phyloP scores from a whole-genome alignment of 805 yeast genomes.

The Saccharomycopsis selenospora region DNA sequence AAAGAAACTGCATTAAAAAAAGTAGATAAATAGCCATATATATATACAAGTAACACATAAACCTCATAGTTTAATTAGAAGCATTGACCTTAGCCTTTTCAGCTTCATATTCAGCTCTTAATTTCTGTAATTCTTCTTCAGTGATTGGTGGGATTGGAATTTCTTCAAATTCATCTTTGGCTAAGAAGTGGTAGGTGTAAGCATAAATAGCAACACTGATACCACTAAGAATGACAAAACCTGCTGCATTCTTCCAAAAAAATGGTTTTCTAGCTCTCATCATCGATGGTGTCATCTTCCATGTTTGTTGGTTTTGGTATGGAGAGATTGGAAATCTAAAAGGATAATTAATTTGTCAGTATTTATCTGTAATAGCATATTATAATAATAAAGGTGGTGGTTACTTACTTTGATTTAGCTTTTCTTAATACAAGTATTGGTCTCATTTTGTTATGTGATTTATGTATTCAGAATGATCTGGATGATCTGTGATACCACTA shows the following conservation, averaged over 20 bases:
- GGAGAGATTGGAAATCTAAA: conserved; percentile 28
- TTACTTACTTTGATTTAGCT: too few relatives aligned
- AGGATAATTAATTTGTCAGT: too few relatives aligned
- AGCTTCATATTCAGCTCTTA: conserved; percentile 65
- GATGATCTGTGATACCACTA: too few relatives aligned
- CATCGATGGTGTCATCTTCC: conserved; percentile 90
- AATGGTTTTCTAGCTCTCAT: conserved; percentile 84
- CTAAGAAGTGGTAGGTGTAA: conserved; percentile 58
- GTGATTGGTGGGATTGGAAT: conserved; percentile 91
- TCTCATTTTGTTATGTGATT: too few relatives aligned
- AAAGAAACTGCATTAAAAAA: too few relatives aligned
- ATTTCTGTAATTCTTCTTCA: conserved; percentile 63
- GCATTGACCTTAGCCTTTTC: conserved; percentile 27
- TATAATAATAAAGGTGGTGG: too few relatives aligned
- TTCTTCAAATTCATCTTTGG: conserved; percentile 77
- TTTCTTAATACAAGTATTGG: too few relatives aligned
- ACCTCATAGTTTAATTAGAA: too few relatives aligned
- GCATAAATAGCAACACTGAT: conserved; percentile 60
- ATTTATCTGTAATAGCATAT: too few relatives aligned
- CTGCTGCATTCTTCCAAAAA: conserved; percentile 66
- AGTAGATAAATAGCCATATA: too few relatives aligned
- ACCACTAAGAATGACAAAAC: conserved; percentile 51
- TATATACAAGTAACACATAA: too few relatives aligned
- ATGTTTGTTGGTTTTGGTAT: conserved; percentile 60
- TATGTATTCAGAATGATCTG: too few relatives aligned